Evolutionary conservation across 1,284 basidiomycete genomes (phyloP), one percentile per base, ranked within the genome.

Genomic region (Cerrena zonata): DNA sequence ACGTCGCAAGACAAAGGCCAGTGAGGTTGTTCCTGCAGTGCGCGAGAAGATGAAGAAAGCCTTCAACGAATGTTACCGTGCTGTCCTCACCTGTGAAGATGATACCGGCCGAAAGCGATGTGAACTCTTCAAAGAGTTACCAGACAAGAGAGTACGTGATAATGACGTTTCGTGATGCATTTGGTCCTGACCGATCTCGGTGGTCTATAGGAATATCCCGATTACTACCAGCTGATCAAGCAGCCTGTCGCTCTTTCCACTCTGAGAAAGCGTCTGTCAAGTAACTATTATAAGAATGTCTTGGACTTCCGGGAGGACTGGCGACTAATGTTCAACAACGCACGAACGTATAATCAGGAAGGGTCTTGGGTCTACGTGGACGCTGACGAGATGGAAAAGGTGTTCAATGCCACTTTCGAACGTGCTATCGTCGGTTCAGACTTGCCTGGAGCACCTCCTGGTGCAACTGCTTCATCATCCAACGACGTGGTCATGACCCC

Each of bases 331-430:
- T 95, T 95, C 69, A 78, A 82, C 65, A 99, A 99, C 64, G 94
- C 95, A 3, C 82, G 89, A 62, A 89, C 82, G 38, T 95, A 93
- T 73, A 91, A 94, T 68, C 83, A 86, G 64, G 89, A 91, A 68
- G 88, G 84, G 2, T 92, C 90, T 0, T 89, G 91, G 86, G 94
- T 98, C 25, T 96, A 93, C 71, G 78, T 90, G 57, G 93, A 97
- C 57, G 94, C 95, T 2, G 84, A 91, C 49, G 87, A 90, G 69
- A 91, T 95, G 85, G 87, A 94, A 72, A 87, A 85, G 61, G 84
- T 86, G 45, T 91, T 94, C 63, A 77, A 86, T 56, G 73, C 77
- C 22, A 72, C 82, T 11, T 87, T 82, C 61, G 73, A 79, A 46
- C 75, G 76, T 38, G 66, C 74, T 43, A 80, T 84, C 40, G 70